phyloP scores from a whole-genome alignment of 176 grass and related monocot genomes.

The Hordeum vulgare region DNA sequence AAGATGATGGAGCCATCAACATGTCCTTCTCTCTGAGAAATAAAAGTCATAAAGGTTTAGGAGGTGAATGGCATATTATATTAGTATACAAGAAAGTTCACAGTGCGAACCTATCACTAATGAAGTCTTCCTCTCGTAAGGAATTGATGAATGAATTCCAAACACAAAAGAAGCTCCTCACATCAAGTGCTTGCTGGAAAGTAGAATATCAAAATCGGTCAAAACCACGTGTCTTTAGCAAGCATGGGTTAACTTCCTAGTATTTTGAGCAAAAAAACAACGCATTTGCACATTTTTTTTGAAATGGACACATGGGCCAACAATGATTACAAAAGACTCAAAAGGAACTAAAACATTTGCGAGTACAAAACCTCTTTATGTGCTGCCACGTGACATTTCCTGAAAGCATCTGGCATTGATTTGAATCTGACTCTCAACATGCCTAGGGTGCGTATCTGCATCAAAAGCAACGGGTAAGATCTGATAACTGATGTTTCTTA shows the following conservation, averaged over 20 bases:
- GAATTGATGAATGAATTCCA: slow-evolving; percentile 76
- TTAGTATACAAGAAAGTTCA: slow-evolving; percentile 4
- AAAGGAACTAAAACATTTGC: slow-evolving; percentile 3
- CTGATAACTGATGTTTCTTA: background rate
- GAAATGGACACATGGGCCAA: background rate
- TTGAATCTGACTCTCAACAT: slow-evolving; percentile 76
- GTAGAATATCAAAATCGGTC: background rate
- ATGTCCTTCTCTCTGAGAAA: slow-evolving; percentile 57
- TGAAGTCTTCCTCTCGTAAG: slow-evolving; percentile 63
- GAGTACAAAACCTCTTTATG: slow-evolving; percentile 33
- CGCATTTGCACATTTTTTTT: background rate
- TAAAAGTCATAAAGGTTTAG: slow-evolving; percentile 24
- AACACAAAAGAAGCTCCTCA: slow-evolving; percentile 50
- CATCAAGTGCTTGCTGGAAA: slow-evolving; percentile 35
- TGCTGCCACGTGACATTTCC: slow-evolving; percentile 26
- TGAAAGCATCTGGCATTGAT: slow-evolving; percentile 53
- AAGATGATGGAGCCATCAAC: slow-evolving; percentile 62
- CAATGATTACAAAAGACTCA: background rate
- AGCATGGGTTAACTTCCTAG: background rate
- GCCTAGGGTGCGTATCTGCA: slow-evolving; percentile 63
- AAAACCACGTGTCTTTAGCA: background rate
- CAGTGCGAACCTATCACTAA: slow-evolving; percentile 45
- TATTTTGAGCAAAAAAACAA: slow-evolving; percentile 7
- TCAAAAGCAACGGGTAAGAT: slow-evolving; percentile 28
- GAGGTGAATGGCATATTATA: background rate